Evolutionary conservation across 768 basidiomycete species (phyloP).

Genomic region (Pluteus cervinus): DNA sequence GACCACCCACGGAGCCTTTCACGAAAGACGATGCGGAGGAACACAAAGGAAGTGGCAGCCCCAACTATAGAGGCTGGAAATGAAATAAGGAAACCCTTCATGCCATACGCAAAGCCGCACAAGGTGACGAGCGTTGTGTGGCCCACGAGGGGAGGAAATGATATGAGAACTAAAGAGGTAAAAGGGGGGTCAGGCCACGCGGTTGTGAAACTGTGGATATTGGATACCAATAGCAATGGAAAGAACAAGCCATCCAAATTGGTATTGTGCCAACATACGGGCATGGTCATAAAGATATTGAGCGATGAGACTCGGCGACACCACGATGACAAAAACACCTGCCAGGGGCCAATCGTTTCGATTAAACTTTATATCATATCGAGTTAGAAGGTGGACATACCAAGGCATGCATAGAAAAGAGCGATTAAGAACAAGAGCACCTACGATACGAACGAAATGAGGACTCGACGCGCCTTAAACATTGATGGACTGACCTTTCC

Average conservation of each 20-base stretch:
- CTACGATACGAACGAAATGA: constrained; percentile 26
- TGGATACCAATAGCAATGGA: constrained; percentile 43
- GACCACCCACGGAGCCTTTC: constrained; percentile 54
- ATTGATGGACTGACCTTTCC: constrained; percentile 43
- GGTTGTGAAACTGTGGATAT: constrained; percentile 4
- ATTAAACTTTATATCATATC: not conserved
- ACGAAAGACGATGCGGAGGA: constrained; percentile 55
- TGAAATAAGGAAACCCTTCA: constrained; percentile 68
- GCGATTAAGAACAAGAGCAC: constrained; percentile 51
- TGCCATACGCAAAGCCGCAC: constrained; percentile 80
- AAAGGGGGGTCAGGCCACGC: constrained; percentile 1
- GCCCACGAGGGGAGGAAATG: constrained; percentile 59
- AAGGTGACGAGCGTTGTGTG: constrained; percentile 63
- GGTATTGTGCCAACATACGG: constrained; percentile 50
- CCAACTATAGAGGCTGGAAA: constrained; percentile 56
- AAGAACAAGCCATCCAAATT: constrained; percentile 59
- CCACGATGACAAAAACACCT: constrained; percentile 38
- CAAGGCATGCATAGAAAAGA: constrained; percentile 47
- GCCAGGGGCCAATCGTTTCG: not conserved
- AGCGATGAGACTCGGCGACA: constrained; percentile 60
- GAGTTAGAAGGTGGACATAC: constrained; percentile 15
- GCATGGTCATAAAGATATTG: constrained; percentile 70
- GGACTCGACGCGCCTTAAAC: constrained; percentile 9
- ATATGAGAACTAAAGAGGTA: constrained; percentile 38
- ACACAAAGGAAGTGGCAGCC: constrained; percentile 53